phyloP scores from a whole-genome alignment of 179 eudicot species.

The Kewa caespitosa region DNA sequence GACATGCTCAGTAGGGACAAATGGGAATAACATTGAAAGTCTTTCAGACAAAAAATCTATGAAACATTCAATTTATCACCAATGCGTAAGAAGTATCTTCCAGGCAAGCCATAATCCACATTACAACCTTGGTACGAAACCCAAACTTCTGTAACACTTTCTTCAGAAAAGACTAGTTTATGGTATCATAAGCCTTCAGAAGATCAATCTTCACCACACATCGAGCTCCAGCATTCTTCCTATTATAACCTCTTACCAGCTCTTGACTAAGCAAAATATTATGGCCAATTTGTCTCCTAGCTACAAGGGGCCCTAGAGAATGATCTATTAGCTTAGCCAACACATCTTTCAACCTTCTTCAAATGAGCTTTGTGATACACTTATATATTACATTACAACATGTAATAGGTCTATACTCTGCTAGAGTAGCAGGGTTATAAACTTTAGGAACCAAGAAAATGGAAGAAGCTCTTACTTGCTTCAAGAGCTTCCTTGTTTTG shows the following conservation, averaged over 20 bases:
- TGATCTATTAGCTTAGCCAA: not conserved
- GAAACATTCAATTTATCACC: not conserved
- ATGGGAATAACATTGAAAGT: too few relatives aligned
- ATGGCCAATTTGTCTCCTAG: not conserved
- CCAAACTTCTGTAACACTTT: not conserved
- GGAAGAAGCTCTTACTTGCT: too few relatives aligned
- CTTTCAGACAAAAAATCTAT: too few relatives aligned
- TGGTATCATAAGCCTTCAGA: not conserved
- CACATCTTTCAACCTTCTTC: not conserved
- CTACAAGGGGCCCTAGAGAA: not conserved
- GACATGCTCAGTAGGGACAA: not conserved
- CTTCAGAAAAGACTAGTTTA: not conserved
- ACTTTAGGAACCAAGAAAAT: not conserved
- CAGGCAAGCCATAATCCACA: not conserved
- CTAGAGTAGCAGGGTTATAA: not conserved
- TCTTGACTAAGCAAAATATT: not conserved
- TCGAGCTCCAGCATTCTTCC: not conserved
- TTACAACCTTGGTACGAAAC: not conserved
- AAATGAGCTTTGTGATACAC: not conserved
- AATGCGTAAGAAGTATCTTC: not conserved
- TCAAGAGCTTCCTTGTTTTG: too few relatives aligned
- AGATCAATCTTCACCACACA: slow-evolving; percentile 3
- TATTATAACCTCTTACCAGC: not conserved
- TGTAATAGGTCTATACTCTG: not conserved
- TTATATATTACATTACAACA: not conserved